Conservation (phyloP, 495 filamentous ascomycete genomes). For the Thozetella sp. region DNA sequence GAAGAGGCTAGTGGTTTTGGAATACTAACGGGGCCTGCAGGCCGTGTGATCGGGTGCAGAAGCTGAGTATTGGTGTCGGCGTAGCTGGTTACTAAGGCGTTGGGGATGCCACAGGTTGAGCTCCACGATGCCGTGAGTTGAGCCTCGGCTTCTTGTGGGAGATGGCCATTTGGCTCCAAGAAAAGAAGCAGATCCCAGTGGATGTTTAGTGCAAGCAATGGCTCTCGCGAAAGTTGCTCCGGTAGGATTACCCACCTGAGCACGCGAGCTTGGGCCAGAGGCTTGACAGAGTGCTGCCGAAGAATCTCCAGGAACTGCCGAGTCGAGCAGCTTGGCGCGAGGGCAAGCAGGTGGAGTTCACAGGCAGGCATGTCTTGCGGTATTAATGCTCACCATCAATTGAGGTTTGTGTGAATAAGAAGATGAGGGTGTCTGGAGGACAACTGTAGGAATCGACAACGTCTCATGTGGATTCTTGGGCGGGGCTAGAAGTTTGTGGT, state of each 20-base stretch:
- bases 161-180: slow-evolving; percentile 35
- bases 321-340: not conserved
- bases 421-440: too few species aligned
- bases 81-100: slow-evolving; percentile 49
- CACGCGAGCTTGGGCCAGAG: slow-evolving; percentile 46
- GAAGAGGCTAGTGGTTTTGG: slow-evolving; percentile 28
- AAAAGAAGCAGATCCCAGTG: slow-evolving; percentile 63
- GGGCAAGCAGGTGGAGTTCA: not conserved
- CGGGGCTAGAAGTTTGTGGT: too few species aligned
- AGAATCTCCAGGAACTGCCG: not conserved
- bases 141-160: slow-evolving; percentile 23
- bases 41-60: slow-evolving; percentile 33
- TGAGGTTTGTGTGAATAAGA: too few species aligned
- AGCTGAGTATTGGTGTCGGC: slow-evolving; percentile 43
- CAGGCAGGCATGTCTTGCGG: not conserved
- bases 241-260: slow-evolving; percentile 62
- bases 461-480: too few species aligned
- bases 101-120: slow-evolving; percentile 57
- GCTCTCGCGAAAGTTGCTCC: slow-evolving; percentile 40
- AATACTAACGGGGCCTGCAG: slow-evolving; percentile 12
- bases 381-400: too few species aligned
- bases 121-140: slow-evolving; percentile 43
- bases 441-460: too few species aligned
- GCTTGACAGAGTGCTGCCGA: not conserved
- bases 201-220: slow-evolving; percentile 44